These are phyloP conservation scores for Rhizopus arrhizus DNA, from an alignment of 371 early-diverging fungal species.

Conservation along the genomic window DNA sequence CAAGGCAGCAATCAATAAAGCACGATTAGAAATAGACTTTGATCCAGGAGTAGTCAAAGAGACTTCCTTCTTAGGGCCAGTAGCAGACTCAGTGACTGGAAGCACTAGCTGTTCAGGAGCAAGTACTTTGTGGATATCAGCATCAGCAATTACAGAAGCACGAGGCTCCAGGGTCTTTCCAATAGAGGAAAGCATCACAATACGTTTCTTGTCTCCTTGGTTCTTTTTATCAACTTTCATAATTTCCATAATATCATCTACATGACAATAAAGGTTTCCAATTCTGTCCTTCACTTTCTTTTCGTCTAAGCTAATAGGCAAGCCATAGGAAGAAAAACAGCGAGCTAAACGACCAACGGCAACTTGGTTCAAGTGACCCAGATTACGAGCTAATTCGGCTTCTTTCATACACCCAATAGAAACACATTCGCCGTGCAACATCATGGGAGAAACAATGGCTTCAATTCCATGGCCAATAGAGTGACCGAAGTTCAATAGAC, in stretches of 20 bases:
- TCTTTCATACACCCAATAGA: slow-evolving; percentile 94
- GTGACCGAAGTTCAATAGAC: slow-evolving; percentile 96
- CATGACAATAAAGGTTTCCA: slow-evolving; percentile 68
- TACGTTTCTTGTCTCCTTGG: slow-evolving; percentile 87
- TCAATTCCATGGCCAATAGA: slow-evolving; percentile 97
- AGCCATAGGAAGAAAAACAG: slow-evolving; percentile 84
- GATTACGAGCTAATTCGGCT: slow-evolving; percentile 88
- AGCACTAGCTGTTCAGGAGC: slow-evolving; percentile 79
- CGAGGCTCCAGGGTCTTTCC: slow-evolving; percentile 84
- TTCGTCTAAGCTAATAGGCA: slow-evolving; percentile 85
- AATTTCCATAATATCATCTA: slow-evolving; percentile 84
- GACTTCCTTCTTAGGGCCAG: slow-evolving; percentile 48
- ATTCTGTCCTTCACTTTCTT: slow-evolving; percentile 69
- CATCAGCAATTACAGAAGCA: slow-evolving; percentile 83
- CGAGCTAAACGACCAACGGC: slow-evolving; percentile 88
- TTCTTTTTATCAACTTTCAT: slow-evolving; percentile 97
- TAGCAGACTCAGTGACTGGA: slow-evolving; percentile 57
- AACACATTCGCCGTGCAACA: slow-evolving; percentile 97
- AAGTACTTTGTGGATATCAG: slow-evolving; percentile 79
- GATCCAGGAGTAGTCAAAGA: slow-evolving; percentile 88
- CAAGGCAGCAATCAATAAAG: slow-evolving; percentile 89
- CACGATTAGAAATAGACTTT: slow-evolving; percentile 97
- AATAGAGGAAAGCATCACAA: slow-evolving; percentile 86
- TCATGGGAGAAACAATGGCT: slow-evolving; percentile 84
- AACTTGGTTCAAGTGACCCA: slow-evolving; percentile 86